Base-by-base conservation (phyloP, 2,329 filamentous ascomycete species). In the Botrytis fragariae region DNA sequence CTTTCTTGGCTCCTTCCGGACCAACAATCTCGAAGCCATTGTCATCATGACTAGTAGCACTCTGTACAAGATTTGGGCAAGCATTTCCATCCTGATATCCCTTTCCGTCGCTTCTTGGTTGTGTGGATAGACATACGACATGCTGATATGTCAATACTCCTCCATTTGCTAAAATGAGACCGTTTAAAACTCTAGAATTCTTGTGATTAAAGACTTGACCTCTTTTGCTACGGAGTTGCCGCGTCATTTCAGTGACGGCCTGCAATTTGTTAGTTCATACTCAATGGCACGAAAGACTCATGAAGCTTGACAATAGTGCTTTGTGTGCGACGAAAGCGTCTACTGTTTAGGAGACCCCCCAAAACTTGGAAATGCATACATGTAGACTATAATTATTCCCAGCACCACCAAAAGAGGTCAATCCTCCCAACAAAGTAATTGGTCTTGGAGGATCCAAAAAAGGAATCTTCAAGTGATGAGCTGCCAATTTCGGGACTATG, bases 371-470 rank as follows among this genome's bases (percentile, higher is more conserved):
- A 51, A 81, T 60, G n/a, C 82, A 78, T 80, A 87, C 89, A 82
- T 92, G 90, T 86, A 92, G 89, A 0, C 88, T 90, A 74, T 92
- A 92, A 72, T 92, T 92, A 75, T 92, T 92, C 0, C 90, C 90
- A 9, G 91, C 90, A 0, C 90, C 91, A 0, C 91, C 90, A 74
- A 92, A 92, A 0, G 87, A 90, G 7, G 90, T 92, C 71, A 93
- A 78, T 0, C 90, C 90, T 0, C 90, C 90, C 0, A 92, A 83
- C 0, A 92, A 80, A 0, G 89, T 91, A 32, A 91, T 84, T 0
- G 87, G 85, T 75, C 88, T 90, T 2, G 80, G 44, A 1, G 83
- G 78, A 1, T 83, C 80, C 0, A 80, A 80, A 0, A 87, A 82
- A 0, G 87, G 83, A 1, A 92, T 78, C 0, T 84, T 85, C 0